Conservation (phyloP, 2,329 filamentous ascomycete species). For the Chaetomiaceae sp. region DNA sequence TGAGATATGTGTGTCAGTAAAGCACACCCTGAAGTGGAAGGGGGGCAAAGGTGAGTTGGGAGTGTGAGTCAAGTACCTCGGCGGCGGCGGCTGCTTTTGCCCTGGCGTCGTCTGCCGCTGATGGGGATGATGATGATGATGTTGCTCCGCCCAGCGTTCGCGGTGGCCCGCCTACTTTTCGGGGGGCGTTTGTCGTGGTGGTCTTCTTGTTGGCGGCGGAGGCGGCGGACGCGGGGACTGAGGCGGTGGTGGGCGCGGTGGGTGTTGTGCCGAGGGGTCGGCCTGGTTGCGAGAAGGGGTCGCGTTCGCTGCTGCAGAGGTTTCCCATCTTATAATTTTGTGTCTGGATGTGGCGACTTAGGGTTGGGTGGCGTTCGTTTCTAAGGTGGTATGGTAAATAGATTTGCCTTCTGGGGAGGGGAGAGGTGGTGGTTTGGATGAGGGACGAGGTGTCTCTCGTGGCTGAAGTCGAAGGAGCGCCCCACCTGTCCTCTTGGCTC, state of each 20-base stretch:
- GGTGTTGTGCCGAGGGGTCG: slow-evolving; percentile 62
- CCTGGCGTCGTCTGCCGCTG: slow-evolving; percentile 54
- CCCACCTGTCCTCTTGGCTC: too few relatives aligned
- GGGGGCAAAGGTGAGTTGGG: too few relatives aligned
- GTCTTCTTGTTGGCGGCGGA: too few relatives aligned
- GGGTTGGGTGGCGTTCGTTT: too few relatives aligned
- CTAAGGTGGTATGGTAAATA: too few relatives aligned
- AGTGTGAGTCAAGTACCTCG: slow-evolving; percentile 59
- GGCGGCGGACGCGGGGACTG: slow-evolving; percentile 41
- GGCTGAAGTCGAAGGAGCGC: too few relatives aligned
- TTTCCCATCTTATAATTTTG: slow-evolving; percentile 64
- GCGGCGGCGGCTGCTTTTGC: slow-evolving; percentile 75
- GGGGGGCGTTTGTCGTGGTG: slow-evolving; percentile 24
- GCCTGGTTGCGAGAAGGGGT: slow-evolving; percentile 68
- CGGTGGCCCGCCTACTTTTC: slow-evolving; percentile 50
- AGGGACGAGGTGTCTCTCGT: too few relatives aligned
- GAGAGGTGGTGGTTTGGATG: background rate
- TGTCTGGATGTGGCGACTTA: background rate
- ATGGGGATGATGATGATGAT: background rate
- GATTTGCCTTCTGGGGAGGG: background rate
- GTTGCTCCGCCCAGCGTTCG: slow-evolving; percentile 58
- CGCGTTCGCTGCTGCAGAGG: slow-evolving; percentile 71
- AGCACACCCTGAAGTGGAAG: background rate
- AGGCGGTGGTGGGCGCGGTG: slow-evolving; percentile 45
- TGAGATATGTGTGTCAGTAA: background rate